Evolutionary conservation across 2,329 filamentous ascomycete genomes (phyloP).

Genomic region (Clonostachys rosea): DNA sequence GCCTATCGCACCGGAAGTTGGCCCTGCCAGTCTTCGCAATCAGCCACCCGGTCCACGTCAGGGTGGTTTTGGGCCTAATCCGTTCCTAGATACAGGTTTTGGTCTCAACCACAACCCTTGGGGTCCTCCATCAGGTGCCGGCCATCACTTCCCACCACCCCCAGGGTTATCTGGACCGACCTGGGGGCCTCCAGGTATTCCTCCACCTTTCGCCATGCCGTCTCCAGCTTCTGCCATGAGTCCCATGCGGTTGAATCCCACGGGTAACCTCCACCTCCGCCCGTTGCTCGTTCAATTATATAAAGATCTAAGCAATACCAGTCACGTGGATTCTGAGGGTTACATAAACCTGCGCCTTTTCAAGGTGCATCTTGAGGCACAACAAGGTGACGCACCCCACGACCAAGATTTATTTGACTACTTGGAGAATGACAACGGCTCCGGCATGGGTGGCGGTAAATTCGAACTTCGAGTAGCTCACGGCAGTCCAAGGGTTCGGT

Average conservation of each 20-base stretch:
- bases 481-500: slow-evolving; percentile 35
- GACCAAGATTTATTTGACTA: slow-evolving; percentile 73
- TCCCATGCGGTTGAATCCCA: slow-evolving; percentile 14
- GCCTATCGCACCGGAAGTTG: slow-evolving; percentile 29
- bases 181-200: slow-evolving; percentile 26
- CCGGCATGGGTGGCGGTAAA: slow-evolving; percentile 82
- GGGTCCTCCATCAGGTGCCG: slow-evolving; percentile 24
- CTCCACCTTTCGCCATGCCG: slow-evolving; percentile 25
- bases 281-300: slow-evolving; percentile 75
- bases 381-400: slow-evolving; percentile 32
- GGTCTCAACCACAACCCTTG: slow-evolving; percentile 31
- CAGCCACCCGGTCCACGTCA: slow-evolving; percentile 44
- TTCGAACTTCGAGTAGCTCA: slow-evolving; percentile 63
- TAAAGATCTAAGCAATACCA: slow-evolving; percentile 47
- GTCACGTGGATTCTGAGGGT: slow-evolving; percentile 43
- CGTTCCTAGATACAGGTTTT: slow-evolving; percentile 36
- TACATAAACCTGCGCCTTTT: slow-evolving; percentile 67
- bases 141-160: slow-evolving; percentile 34
- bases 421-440: slow-evolving; percentile 86
- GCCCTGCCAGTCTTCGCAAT: slow-evolving; percentile 30
- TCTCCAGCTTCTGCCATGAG: slow-evolving; percentile 20
- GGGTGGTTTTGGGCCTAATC: slow-evolving; percentile 30
- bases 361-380: slow-evolving; percentile 60
- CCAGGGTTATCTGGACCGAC: slow-evolving; percentile 35
- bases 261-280: slow-evolving; percentile 52